Base-by-base conservation (phyloP, 108 stramenopile genomes). In the Fragilaria crotonensis region DNA sequence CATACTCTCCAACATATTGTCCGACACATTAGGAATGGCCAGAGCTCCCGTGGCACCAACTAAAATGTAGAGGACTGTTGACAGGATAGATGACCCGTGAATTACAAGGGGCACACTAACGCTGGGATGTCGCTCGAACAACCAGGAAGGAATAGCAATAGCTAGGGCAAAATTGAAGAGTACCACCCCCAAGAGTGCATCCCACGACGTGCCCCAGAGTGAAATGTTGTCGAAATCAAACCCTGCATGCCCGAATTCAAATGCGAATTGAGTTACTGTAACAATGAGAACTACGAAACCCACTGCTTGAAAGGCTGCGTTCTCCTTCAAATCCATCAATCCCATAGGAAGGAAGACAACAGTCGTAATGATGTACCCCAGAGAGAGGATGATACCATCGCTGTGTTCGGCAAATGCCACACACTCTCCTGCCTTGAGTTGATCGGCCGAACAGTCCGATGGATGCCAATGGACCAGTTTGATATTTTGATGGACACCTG, bases 61-160 rank as follows among this genome's bases (percentile, higher is more conserved):
- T 11, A 74, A 7, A n/a, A 85, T 47, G 60, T 84, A 90, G 2
- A 84, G 55, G 3, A 71, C 36, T 2, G 63, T 33, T 2, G 71
- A 58, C 18, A 84, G 48, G 0, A 62, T 32, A 2, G 84, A 67
- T 0, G 84, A 68, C 4, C 59, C 45, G 55, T 72, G 51, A 27
- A 84, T 49, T n/a, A 77, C 76, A 45, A 52, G 17, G 0, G 63
- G 54, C 33, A 77, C 79, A 30, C 58, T 51, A 17, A 86, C 81
- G 9, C 47, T 17, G 11, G 54, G 62, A 25, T 79, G 55, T 64
- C 81, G 85, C 69, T 90, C 89, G 47, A 79, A 73, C 21, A 90
- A 50, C 89, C 89, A 90, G 2, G 84, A 70, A 4, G 89, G 89
- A 45, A 90, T 64, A 32, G 89, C 83, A 55, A 86, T 60, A 0